Percentiles rank a stretch among this genome's conserved stretches.
These are phyloP conservation scores for Vaccinium macrocarpon DNA, from an alignment of 148 eudicot species.

Conservation along the genomic window DNA sequence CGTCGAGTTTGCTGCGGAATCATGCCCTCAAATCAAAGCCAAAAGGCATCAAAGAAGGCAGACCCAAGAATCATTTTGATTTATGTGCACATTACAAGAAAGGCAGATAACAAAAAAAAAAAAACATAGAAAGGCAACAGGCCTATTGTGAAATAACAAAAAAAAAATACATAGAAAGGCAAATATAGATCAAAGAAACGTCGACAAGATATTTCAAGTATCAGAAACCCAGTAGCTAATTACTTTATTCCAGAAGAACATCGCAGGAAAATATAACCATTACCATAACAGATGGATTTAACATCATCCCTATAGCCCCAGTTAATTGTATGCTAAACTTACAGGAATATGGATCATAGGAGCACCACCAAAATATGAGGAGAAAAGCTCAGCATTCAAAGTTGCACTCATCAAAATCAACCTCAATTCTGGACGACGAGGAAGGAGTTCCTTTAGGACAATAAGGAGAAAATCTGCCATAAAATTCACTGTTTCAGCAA, in stretches of 20 bases:
- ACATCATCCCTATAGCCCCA: background rate
- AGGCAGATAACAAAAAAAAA: too few species aligned
- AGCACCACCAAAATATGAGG: constrained; percentile 92
- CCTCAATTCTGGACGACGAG: constrained; percentile 87
- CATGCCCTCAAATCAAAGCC: too few species aligned
- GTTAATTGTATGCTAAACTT: constrained; percentile 35
- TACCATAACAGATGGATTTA: background rate
- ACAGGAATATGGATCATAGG: constrained; percentile 97
- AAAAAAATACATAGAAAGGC: background rate
- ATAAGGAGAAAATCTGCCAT: constrained; percentile 94
- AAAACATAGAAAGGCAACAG: too few species aligned
- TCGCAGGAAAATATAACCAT: background rate
- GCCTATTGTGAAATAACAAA: background rate
- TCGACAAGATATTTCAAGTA: background rate
- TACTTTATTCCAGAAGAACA: background rate
- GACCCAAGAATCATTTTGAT: too few species aligned
- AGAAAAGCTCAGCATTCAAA: constrained; percentile 88
- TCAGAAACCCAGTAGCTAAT: background rate
- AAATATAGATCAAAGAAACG: background rate
- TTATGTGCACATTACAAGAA: too few species aligned
- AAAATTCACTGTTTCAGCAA: constrained; percentile 22
- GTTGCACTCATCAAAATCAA: constrained; percentile 98
- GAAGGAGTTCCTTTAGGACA: constrained; percentile 92
- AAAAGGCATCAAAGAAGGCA: too few species aligned
- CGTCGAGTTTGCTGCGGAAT: too few species aligned